A percentile compares a stretch with the other conserved stretches of the same genome.
Evolutionary conservation across 2,329 filamentous ascomycete species (phyloP).

Genomic region (Aspergillus sp.): DNA sequence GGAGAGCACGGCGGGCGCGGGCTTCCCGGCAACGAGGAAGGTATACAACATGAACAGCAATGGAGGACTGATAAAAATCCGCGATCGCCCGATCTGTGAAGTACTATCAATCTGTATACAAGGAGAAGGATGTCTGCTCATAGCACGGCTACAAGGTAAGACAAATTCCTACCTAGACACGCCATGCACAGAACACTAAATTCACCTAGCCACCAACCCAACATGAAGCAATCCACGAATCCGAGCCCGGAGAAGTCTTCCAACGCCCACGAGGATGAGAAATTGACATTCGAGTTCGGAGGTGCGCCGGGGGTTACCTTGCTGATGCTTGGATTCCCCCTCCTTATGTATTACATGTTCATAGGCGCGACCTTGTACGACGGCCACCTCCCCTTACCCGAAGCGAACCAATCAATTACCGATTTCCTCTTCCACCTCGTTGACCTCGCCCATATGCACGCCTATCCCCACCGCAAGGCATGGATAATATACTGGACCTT

Average conservation of each 20-base stretch:
- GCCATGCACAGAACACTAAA: background rate
- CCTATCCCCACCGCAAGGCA: slow-evolving; percentile 76
- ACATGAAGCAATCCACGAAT: background rate
- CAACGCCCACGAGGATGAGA: background rate
- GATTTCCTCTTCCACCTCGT: slow-evolving; percentile 73
- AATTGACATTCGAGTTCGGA: slow-evolving; percentile 69
- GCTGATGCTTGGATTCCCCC: slow-evolving; percentile 88
- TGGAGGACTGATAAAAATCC: background rate
- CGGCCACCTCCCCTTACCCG: slow-evolving; percentile 72
- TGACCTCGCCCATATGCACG: slow-evolving; percentile 74
- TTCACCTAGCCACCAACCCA: background rate
- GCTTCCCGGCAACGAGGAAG: background rate
- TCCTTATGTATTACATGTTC: slow-evolving; percentile 99
- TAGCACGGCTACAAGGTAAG: slow-evolving; percentile 1
- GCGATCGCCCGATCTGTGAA: background rate
- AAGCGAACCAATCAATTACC: slow-evolving; percentile 61
- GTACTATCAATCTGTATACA: background rate
- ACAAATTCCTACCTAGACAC: background rate
- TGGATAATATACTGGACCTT: slow-evolving; percentile 96
- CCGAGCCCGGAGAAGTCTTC: background rate
- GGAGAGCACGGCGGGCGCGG: slow-evolving; percentile 16
- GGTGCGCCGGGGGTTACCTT: slow-evolving; percentile 72
- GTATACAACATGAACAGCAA: background rate
- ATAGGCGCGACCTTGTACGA: slow-evolving; percentile 89
- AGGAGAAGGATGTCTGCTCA: background rate